Conservation (phyloP, 495 filamentous ascomycete genomes). For the Evansstolkia leycettana region DNA sequence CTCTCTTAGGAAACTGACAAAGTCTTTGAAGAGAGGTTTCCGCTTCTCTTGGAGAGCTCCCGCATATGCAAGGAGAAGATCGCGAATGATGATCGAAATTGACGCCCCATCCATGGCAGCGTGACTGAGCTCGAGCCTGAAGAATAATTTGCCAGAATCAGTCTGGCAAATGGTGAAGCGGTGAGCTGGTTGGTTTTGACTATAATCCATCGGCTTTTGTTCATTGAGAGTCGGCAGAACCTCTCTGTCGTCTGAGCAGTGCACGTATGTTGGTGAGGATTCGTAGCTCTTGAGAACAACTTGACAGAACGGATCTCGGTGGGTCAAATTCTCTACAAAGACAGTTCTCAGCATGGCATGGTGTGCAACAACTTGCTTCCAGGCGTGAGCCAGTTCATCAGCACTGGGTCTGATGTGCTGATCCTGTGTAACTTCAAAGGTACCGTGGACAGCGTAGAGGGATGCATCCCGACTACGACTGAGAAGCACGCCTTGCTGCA, state of each 20-base stretch:
- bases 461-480: conserved; percentile 43
- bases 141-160: conserved; percentile 25
- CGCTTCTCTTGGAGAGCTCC: conserved; percentile 17
- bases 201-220: conserved; percentile 22
- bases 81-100: conserved; percentile 33
- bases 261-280: conserved; percentile 16
- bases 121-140: conserved; percentile 45
- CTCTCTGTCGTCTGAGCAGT: conserved; percentile 21
- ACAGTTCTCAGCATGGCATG: conserved; percentile 41
- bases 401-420: conserved; percentile 18
- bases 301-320: conserved; percentile 33
- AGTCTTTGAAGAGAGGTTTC: conserved; percentile 42
- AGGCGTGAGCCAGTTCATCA: conserved; percentile 27
- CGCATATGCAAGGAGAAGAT: conserved; percentile 36
- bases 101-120: conserved; percentile 39
- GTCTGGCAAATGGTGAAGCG: conserved; percentile 37
- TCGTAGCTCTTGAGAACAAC: conserved; percentile 34
- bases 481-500: conserved; percentile 56
- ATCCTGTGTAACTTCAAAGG: conserved; percentile 40
- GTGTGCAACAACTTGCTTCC: conserved; percentile 34
- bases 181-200: conserved; percentile 29
- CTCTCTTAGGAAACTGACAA: conserved; percentile 33
- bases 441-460: conserved; percentile 48
- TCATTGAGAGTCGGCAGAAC: conserved; percentile 21
- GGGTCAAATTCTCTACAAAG: conserved; percentile 36